Evolutionary conservation across 2,329 filamentous ascomycete species (phyloP).

Genomic region (Coccinonectria pachysandricola): DNA sequence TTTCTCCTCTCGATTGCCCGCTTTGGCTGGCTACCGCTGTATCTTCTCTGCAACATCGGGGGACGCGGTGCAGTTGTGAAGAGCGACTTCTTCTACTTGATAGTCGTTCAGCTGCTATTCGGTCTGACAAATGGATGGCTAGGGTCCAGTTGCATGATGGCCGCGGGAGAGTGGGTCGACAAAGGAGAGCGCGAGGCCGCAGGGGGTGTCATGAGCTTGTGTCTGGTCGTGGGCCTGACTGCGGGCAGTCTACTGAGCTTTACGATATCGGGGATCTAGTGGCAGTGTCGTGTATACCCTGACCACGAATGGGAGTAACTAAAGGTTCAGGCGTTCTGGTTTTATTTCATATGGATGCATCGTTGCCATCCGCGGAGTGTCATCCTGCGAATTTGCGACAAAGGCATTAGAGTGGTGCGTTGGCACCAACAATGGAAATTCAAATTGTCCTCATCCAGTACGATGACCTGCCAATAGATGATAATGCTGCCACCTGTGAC

Average conservation of each 20-base stretch:
- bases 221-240: conserved; percentile 74
- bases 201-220: conserved; percentile 88
- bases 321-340: conserved; percentile 6
- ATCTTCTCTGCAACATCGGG: conserved; percentile 79
- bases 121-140: conserved; percentile 82
- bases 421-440: too few relatives aligned
- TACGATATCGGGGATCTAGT: conserved; percentile 44
- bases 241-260: conserved; percentile 88
- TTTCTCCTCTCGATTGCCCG: conserved; percentile 59
- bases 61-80: conserved; percentile 62
- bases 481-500: too few relatives aligned
- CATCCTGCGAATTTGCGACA: too few relatives aligned
- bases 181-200: conserved; percentile 77
- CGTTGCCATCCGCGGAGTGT: too few relatives aligned
- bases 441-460: too few relatives aligned
- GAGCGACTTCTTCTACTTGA: conserved; percentile 82
- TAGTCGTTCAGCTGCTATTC: conserved; percentile 73
- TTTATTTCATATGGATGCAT: too few relatives aligned
- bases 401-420: too few relatives aligned
- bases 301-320: too few relatives aligned
- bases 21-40: conserved; percentile 67
- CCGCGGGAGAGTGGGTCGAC: conserved; percentile 69
- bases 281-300: too few relatives aligned
- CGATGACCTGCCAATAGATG: too few relatives aligned
- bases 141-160: conserved; percentile 85